Percentiles rank a stretch among this genome's conserved stretches.
These are phyloP conservation scores for Cylindrodendrum hubeiense DNA, from an alignment of 2,329 filamentous ascomycete genomes.

Conservation along the genomic window DNA sequence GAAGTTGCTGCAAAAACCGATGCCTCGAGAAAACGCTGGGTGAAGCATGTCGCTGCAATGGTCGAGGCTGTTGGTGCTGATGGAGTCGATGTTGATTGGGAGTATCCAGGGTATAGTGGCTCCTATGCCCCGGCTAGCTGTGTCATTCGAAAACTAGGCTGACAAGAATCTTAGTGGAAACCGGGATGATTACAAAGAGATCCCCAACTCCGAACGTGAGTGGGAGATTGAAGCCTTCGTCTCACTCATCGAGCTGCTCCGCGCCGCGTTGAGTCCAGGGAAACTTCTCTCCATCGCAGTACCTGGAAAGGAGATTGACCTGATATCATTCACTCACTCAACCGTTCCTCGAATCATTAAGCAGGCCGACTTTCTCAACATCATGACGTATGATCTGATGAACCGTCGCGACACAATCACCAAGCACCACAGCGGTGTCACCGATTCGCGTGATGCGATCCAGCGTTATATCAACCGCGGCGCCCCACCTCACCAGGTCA, in stretches of 20 bases:
- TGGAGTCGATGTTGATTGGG: slow-evolving; percentile 76
- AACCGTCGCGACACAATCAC: slow-evolving; percentile 76
- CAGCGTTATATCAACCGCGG: slow-evolving; percentile 71
- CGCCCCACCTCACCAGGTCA: slow-evolving; percentile 64
- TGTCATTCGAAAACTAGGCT: not conserved
- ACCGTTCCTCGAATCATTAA: slow-evolving; percentile 70
- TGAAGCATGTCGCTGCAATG: slow-evolving; percentile 73
- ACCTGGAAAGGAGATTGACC: slow-evolving; percentile 72
- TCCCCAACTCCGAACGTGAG: slow-evolving; percentile 70
- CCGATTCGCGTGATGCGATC: slow-evolving; percentile 65
- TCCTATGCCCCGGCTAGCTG: not conserved
- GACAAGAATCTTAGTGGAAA: slow-evolving; percentile 64
- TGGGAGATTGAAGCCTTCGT: slow-evolving; percentile 75
- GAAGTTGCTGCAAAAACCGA: slow-evolving; percentile 65
- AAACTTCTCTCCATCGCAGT: slow-evolving; percentile 77
- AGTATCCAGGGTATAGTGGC: slow-evolving; percentile 63
- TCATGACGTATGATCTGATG: slow-evolving; percentile 78
- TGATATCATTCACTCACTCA: slow-evolving; percentile 74
- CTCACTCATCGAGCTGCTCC: slow-evolving; percentile 69
- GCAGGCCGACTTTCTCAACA: slow-evolving; percentile 75
- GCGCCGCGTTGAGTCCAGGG: slow-evolving; percentile 65
- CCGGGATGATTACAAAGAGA: slow-evolving; percentile 75
- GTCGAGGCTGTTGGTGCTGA: slow-evolving; percentile 73
- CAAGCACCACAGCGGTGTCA: slow-evolving; percentile 74
- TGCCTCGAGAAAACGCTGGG: slow-evolving; percentile 67